Base-by-base conservation (phyloP, 2,329 filamentous ascomycete genomes). In the Fusarium coicis region DNA sequence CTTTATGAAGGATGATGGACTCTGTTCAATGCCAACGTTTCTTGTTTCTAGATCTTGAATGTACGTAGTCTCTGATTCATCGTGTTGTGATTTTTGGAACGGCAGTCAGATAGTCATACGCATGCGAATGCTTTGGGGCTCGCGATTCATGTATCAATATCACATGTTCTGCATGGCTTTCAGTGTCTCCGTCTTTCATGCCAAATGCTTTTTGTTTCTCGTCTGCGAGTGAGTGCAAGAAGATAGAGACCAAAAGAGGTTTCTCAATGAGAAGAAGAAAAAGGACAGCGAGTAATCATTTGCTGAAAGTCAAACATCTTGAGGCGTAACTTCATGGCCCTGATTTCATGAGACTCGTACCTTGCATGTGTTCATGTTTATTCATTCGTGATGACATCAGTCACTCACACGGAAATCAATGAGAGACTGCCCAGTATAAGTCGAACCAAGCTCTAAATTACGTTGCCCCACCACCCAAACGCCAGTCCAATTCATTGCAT, bases 391-490 rank as follows among this genome's bases (percentile, higher is more conserved):
- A 12, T 26, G n/a, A 37, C 32, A 47, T 21, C 26, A 44, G 36
- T 34, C 30, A 68, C 42, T 43, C 23, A 15, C 15, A 21, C 53
- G 42, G 37, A 37, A 32, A 36, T n/a, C 37, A 19, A 43, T 47
- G 40, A 26, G 42, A 63, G 65, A 54, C 36, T 53, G 39, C 63
- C 56, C 52, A 54, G 36, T 11, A 44, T 39, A 44, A 21, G 36
- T 68, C 47, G 26, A 68, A 63, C 43, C 55, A 54, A 63, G 63
- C 39, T 63, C 55, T 49, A 69, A 69, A 53, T 58, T 42, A 58
- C 32, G 63, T 65, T 54, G 65, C 72, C 61, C 68, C 5, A 28
- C 46, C 66, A 26, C 68, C 69, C 71, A 47, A 80, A 80, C 74
- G 76, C 78, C 78, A 39, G 49, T 56, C 42, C 49, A 68, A 60